Percentiles rank a stretch among this genome's conserved stretches.
Conservation (phyloP, 805 yeast genomes). For the Saccharomycopsis fermentans region DNA sequence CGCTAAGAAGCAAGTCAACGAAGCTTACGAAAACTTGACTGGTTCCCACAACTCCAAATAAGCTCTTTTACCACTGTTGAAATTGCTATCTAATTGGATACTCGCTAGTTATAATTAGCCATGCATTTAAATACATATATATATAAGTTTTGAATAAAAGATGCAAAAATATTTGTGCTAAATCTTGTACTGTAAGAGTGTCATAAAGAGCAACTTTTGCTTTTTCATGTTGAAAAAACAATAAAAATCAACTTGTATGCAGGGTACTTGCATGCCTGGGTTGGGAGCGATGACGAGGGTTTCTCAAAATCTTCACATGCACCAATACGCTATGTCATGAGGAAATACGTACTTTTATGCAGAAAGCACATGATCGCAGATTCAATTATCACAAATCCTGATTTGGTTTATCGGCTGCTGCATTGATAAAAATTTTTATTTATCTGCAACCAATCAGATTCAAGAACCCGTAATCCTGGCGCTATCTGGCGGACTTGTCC, state of each 20-base stretch:
- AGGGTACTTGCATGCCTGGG: too few species aligned
- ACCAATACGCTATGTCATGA: neutral
- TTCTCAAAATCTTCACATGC: neutral
- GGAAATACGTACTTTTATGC: neutral
- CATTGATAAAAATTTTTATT: neutral
- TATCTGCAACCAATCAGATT: constrained; percentile 12
- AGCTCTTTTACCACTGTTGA: too few species aligned
- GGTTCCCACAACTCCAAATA: neutral
- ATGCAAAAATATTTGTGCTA: too few species aligned
- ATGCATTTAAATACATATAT: too few species aligned
- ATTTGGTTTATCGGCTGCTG: neutral
- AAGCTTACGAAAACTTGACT: constrained; percentile 29
- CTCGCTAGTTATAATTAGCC: too few species aligned
- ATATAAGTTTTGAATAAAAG: too few species aligned
- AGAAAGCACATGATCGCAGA: neutral
- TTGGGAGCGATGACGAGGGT: too few species aligned
- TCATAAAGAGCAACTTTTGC: too few species aligned
- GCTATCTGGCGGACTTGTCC: neutral
- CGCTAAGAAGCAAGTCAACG: constrained; percentile 42
- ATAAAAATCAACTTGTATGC: too few species aligned
- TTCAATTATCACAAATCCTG: neutral
- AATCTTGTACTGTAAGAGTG: too few species aligned
- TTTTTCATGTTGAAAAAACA: too few species aligned
- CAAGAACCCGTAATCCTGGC: neutral
- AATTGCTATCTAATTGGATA: too few species aligned